Conservation (phyloP, 2,329 filamentous ascomycete genomes). For the Aspergillus latus region DNA sequence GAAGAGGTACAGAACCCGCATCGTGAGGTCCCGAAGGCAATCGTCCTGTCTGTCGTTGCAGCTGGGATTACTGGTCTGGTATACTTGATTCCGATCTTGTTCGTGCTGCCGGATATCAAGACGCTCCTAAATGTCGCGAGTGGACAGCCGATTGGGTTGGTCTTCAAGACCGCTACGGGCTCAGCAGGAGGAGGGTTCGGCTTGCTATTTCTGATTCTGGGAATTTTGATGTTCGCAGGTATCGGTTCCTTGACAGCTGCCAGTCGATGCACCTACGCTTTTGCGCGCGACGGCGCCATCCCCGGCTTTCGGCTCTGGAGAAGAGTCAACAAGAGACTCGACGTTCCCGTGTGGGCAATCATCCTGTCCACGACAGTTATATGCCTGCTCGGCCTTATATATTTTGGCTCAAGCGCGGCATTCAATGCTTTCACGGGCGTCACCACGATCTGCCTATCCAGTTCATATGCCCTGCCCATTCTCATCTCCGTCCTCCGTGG, state of each 20-base stretch:
- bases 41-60: constrained; percentile 67
- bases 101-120: constrained; percentile 69
- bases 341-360: constrained; percentile 70
- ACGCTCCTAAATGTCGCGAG: constrained; percentile 65
- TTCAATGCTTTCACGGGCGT: constrained; percentile 80
- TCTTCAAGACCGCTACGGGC: constrained; percentile 75
- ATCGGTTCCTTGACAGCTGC: constrained; percentile 73
- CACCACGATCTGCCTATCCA: constrained; percentile 74
- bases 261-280: constrained; percentile 72
- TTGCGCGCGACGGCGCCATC: constrained; percentile 72
- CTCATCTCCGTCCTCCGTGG: constrained; percentile 67
- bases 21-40: constrained; percentile 68
- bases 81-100: constrained; percentile 72
- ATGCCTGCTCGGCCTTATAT: constrained; percentile 72
- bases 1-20: constrained; percentile 70
- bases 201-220: constrained; percentile 71
- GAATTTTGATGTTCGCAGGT: constrained; percentile 74
- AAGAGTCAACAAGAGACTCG: constrained; percentile 62
- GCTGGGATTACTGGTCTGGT: constrained; percentile 65
- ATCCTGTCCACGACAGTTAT: constrained; percentile 67
- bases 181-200: constrained; percentile 72
- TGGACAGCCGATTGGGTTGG: constrained; percentile 71
- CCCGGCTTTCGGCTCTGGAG: constrained; percentile 68
- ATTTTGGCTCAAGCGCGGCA: constrained; percentile 73
- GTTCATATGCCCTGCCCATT: constrained; percentile 74